A percentile compares a stretch with the other conserved stretches of the same genome.
These are phyloP conservation scores for Dactylellina sp. DNA, from an alignment of 2,329 filamentous ascomycete genomes.

Conservation along the genomic window DNA sequence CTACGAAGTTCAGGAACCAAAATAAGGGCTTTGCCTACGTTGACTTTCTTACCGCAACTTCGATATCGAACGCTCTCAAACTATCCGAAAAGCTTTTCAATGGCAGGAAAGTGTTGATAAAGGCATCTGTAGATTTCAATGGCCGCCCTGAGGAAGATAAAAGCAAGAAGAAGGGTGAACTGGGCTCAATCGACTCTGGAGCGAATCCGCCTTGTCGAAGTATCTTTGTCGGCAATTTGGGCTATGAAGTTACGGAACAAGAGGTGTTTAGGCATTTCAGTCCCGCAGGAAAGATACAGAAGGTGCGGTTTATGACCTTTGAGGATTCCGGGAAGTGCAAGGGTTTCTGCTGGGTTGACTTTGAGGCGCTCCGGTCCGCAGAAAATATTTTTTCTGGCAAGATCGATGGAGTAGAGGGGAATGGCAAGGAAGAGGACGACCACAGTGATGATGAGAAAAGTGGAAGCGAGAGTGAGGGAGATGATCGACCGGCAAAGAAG, in stretches of 20 bases:
- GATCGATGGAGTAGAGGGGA: constrained; percentile 61
- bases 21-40: constrained; percentile 98
- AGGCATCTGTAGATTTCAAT: constrained; percentile 88
- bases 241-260: constrained; percentile 84
- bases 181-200: constrained; percentile 54
- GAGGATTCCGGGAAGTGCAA: constrained; percentile 98
- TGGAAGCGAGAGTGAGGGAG: constrained; percentile 58
- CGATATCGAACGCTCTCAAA: constrained; percentile 80
- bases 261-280: constrained; percentile 82
- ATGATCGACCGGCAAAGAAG: constrained; percentile 64
- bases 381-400: constrained; percentile 63
- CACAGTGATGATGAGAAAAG: constrained; percentile 62
- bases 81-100: constrained; percentile 84
- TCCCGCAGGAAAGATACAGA: constrained; percentile 84
- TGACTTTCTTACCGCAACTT: constrained; percentile 79
- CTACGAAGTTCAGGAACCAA: constrained; percentile 69
- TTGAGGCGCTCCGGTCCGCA: constrained; percentile 80
- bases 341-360: constrained; percentile 95
- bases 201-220: constrained; percentile 77
- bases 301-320: constrained; percentile 91
- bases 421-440: constrained; percentile 60
- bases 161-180: constrained; percentile 60
- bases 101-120: constrained; percentile 87
- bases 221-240: constrained; percentile 90
- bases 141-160: constrained; percentile 76